Percentiles rank a stretch among this genome's conserved stretches.
These are phyloP conservation scores for Kondoa malvinella DNA, from an alignment of 768 basidiomycete genomes.

Conservation along the genomic window DNA sequence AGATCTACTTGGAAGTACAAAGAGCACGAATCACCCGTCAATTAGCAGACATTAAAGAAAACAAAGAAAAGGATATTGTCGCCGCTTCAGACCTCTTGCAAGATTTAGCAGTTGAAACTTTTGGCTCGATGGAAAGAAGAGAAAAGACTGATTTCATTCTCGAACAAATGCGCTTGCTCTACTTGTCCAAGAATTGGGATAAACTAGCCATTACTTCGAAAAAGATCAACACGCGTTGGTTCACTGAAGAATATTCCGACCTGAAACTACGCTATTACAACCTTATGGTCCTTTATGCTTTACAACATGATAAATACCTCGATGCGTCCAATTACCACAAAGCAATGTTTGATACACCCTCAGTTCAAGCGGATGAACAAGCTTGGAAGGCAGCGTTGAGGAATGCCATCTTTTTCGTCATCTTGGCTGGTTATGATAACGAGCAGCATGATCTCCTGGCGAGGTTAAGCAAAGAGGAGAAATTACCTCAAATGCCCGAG, in stretches of 20 bases:
- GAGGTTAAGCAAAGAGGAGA: conserved; percentile 61
- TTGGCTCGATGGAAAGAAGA: conserved; percentile 90
- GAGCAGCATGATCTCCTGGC: conserved; percentile 96
- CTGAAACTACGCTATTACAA: conserved; percentile 92
- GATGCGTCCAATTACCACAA: conserved; percentile 90
- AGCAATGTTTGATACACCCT: conserved; percentile 93
- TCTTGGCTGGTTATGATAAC: conserved; percentile 84
- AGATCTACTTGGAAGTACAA: conserved; percentile 95
- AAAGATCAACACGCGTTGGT: conserved; percentile 82
- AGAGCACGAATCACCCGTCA: conserved; percentile 81
- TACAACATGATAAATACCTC: conserved; percentile 67
- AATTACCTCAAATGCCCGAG: conserved; percentile 49
- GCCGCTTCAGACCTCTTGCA: conserved; percentile 74
- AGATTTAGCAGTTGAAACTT: conserved; percentile 95
- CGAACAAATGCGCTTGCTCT: conserved; percentile 87
- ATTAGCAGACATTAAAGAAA: conserved; percentile 71
- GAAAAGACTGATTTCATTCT: conserved; percentile 98
- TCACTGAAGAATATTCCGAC: conserved; percentile 82
- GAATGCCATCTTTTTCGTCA: conserved; percentile 83
- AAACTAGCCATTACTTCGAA: conserved; percentile 78
- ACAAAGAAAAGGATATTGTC: conserved; percentile 38
- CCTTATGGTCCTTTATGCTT: conserved; percentile 85
- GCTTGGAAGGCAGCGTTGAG: conserved; percentile 53
- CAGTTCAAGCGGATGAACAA: conserved; percentile 43
- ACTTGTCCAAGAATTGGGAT: conserved; percentile 60